These are phyloP conservation scores for Acidomyces sp. DNA, from an alignment of 495 filamentous ascomycete genomes.

Conservation along the genomic window DNA sequence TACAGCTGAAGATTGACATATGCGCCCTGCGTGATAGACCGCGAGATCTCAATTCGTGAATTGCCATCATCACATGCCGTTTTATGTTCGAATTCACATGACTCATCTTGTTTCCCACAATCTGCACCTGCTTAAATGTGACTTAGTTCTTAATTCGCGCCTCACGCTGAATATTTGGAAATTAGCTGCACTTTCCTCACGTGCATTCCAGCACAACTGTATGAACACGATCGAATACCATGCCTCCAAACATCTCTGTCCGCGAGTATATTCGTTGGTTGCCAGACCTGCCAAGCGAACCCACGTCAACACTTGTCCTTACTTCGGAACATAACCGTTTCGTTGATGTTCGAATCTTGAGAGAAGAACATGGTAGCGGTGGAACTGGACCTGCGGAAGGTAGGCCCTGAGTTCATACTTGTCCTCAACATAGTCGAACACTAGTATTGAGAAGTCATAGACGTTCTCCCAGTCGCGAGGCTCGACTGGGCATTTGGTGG, in stretches of 20 bases:
- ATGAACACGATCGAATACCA: neutral
- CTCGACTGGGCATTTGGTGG: slow-evolving; percentile 43
- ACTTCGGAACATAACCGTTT: slow-evolving; percentile 37
- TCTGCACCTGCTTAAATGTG: neutral
- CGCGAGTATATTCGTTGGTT: slow-evolving; percentile 14
- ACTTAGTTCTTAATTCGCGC: neutral
- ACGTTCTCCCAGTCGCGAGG: slow-evolving; percentile 2
- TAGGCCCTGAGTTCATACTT: slow-evolving; percentile 2
- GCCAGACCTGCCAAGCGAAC: slow-evolving; percentile 10
- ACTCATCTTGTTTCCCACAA: too few species aligned
- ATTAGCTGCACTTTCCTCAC: neutral
- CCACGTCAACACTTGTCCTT: slow-evolving; percentile 25
- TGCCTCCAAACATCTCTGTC: slow-evolving; percentile 15
- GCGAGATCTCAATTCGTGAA: too few species aligned
- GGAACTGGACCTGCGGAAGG: slow-evolving; percentile 5
- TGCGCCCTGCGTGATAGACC: too few species aligned
- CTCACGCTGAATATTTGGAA: neutral
- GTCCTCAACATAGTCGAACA: neutral
- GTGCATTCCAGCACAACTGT: neutral
- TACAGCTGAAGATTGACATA: too few species aligned
- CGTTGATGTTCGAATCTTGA: slow-evolving; percentile 38
- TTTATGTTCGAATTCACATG: too few species aligned
- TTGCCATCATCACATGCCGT: too few species aligned
- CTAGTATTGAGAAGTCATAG: slow-evolving; percentile 1
- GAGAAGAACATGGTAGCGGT: neutral